These are phyloP conservation scores for Xylaria sp. DNA, from an alignment of 2,329 filamentous ascomycete genomes.

Conservation along the genomic window DNA sequence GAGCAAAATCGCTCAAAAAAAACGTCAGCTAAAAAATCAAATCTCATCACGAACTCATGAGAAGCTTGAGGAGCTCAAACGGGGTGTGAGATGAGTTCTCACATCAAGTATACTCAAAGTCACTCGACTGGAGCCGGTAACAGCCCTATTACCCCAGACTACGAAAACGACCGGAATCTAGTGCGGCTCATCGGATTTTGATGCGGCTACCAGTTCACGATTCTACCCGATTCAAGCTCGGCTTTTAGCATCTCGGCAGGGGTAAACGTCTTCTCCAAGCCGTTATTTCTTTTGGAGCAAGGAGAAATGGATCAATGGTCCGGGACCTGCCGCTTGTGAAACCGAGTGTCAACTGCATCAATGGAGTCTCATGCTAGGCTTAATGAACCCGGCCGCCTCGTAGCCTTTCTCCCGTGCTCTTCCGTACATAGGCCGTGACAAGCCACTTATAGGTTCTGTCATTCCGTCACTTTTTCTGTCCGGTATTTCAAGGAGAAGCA, in stretches of 20 bases:
- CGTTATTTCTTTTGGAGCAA: conserved; percentile 26
- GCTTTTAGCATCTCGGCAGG: conserved; percentile 42
- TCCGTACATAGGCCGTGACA: conserved; percentile 18
- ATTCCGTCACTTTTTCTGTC: not conserved
- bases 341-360: conserved; percentile 20
- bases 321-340: conserved; percentile 22
- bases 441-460: conserved; percentile 8
- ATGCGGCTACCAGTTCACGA: conserved; percentile 45
- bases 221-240: conserved; percentile 48
- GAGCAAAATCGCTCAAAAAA: conserved; percentile 38
- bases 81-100: conserved; percentile 33
- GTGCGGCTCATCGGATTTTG: conserved; percentile 46
- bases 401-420: conserved; percentile 22
- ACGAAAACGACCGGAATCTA: conserved; percentile 48
- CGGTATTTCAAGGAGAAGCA: not conserved
- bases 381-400: not conserved
- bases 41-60: conserved; percentile 16
- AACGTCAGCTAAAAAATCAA: conserved; percentile 23
- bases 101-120: conserved; percentile 42
- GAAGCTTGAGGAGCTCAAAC: conserved; percentile 4
- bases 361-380: conserved; percentile 14
- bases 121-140: conserved; percentile 42
- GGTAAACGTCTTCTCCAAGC: conserved; percentile 17
- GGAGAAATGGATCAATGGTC: conserved; percentile 16
- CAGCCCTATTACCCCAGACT: conserved; percentile 44